phyloP scores from a whole-genome alignment of 225 moss, liverwort and hornwort genomes.

The Neckera pumila region DNA sequence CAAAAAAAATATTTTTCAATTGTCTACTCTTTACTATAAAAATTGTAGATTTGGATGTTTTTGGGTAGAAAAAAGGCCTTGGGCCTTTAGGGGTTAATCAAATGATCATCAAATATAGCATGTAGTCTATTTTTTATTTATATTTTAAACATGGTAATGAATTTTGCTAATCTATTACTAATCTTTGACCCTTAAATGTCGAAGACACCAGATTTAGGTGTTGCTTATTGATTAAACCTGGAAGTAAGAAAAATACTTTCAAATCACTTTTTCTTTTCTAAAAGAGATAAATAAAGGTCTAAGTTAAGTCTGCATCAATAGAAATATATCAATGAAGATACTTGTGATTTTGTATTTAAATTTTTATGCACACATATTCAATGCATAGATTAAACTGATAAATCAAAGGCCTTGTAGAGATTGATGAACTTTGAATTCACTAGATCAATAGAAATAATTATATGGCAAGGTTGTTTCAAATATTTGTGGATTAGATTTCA shows the following conservation, averaged over 20 bases:
- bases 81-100: too few species aligned
- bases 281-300: neutral
- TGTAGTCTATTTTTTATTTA: rapidly evolving
- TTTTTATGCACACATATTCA: neutral
- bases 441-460: neutral
- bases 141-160: neutral
- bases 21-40: too few species aligned
- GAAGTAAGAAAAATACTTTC: neutral
- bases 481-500: neutral
- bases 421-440: neutral
- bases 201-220: neutral
- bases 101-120: neutral
- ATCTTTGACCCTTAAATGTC: neutral
- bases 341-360: neutral
- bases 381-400: neutral
- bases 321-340: neutral
- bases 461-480: neutral
- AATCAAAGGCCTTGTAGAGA: rapidly evolving
- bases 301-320: neutral
- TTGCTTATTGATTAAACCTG: neutral
- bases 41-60: too few species aligned
- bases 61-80: too few species aligned
- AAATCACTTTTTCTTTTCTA: neutral
- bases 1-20: too few species aligned
- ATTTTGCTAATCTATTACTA: neutral